A percentile compares a stretch with the other conserved stretches of the same genome.
phyloP scores from a whole-genome alignment of 257 asterid species.

The Solanum dulcamara region DNA sequence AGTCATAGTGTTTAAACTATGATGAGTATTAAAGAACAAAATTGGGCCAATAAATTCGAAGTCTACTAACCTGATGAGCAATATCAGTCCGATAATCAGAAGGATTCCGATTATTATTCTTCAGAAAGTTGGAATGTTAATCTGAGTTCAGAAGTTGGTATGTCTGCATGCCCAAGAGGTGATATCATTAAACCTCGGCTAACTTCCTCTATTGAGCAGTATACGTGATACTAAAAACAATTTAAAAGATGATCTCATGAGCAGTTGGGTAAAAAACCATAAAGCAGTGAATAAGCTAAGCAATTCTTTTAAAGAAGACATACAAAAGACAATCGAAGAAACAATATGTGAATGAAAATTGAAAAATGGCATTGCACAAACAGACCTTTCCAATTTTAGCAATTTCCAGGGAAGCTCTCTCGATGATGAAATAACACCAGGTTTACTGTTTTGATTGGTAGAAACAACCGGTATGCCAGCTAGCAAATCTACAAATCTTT shows the following conservation, averaged over 20 bases:
- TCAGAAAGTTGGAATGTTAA: conserved; percentile 49
- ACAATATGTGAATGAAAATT: background rate
- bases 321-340: background rate
- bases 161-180: conserved; percentile 19
- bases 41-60: background rate
- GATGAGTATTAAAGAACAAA: background rate
- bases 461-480: conserved; percentile 55
- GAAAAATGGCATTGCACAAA: background rate
- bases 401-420: conserved; percentile 77
- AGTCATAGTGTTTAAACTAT: background rate
- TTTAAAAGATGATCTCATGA: background rate
- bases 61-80: conserved; percentile 60
- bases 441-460: conserved; percentile 29
- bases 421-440: conserved; percentile 61
- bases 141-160: conserved; percentile 84
- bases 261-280: background rate
- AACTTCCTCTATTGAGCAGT: background rate
- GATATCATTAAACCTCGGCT: background rate
- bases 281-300: background rate
- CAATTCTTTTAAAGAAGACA: background rate
- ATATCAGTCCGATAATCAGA: conserved; percentile 81
- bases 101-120: conserved; percentile 45
- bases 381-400: conserved; percentile 90
- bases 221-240: background rate
- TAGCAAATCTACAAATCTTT: conserved; percentile 21